A percentile compares a stretch with the other conserved stretches of the same genome.
Evolutionary conservation across 495 filamentous ascomycete genomes (phyloP).

Genomic region (Hypomontagnella monticulosa): DNA sequence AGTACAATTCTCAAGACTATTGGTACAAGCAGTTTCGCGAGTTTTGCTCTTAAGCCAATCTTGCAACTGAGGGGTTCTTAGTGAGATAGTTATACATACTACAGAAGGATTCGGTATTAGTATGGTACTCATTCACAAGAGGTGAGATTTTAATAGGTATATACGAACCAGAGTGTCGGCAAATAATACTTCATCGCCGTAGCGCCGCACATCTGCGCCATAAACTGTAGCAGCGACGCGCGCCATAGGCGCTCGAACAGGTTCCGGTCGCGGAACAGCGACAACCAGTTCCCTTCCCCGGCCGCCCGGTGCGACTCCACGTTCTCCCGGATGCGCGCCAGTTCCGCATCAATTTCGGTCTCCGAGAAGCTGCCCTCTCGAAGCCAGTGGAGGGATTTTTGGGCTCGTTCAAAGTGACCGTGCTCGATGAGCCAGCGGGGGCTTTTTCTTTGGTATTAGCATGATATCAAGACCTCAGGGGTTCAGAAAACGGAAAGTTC

Average conservation of each 20-base stretch:
- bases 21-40: too few species aligned
- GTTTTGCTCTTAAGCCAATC: too few species aligned
- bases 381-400: conserved; percentile 53
- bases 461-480: background rate
- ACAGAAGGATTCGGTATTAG: too few species aligned
- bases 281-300: conserved; percentile 46
- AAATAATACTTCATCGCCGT: conserved; percentile 67
- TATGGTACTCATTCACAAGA: too few species aligned
- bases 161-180: conserved; percentile 49
- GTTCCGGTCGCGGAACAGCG: conserved; percentile 51
- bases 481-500: background rate
- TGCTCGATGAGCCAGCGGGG: conserved; percentile 62
- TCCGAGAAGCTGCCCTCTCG: conserved; percentile 53
- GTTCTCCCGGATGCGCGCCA: conserved; percentile 50
- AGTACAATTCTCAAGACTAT: too few species aligned
- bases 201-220: conserved; percentile 63
- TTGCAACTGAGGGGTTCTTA: too few species aligned
- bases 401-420: conserved; percentile 49
- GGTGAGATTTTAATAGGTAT: too few species aligned
- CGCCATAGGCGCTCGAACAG: conserved; percentile 57
- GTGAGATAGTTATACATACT: too few species aligned
- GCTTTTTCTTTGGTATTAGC: conserved; percentile 29
- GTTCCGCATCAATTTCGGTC: conserved; percentile 49
- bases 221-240: conserved; percentile 60
- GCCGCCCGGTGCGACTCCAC: conserved; percentile 47